Evolutionary conservation across 176 grass and related monocot genomes (phyloP), one percentile per base, ranked within the genome.

Genomic region (Canna indica): DNA sequence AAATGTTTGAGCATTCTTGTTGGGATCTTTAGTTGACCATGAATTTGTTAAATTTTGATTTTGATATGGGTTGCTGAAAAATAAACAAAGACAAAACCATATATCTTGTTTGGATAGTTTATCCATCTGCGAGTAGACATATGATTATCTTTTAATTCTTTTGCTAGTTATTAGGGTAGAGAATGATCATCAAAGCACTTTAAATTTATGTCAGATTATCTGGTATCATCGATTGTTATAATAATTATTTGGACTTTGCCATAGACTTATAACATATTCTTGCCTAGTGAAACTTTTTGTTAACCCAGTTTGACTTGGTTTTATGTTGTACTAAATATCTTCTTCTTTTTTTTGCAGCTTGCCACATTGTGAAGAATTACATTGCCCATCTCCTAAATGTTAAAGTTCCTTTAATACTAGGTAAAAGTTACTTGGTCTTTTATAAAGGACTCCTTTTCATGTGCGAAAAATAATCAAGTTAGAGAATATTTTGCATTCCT

Each of bases 331-430:
- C 26, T 69, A n/a, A 31, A 47, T 34, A 7, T 25, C n/a, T 64
- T 68, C 58, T n/a, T n/a, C n/a, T n/a, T n/a, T n/a, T n/a, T 77
- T 84, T 85, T 88, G 83, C 81, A 87, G 88, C 88, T 13, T 81
- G 86, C 69, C 93, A 96, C 47, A 87, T 96, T 81, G 88, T 88
- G 75, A 96, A 96, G 86, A 96, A 96, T 77, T 96, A 80, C 79
- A 65, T 90, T 71, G 81, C 82, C 45, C 82, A 81, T 71, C 58
- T 71, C 82, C 79, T 91, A 36, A 79, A 89, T 72, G 82, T 85
- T 66, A 97, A 97, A 77, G 47, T 90, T 66, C 93, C 93, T 14
- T 71, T 97, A 70, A 90, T 97, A 73, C 85, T 97, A 65, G 92
- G 92, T 96, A 91, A 61, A 1, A 15, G 16, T 70, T 67, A 18